These are phyloP conservation scores for Gracilaria domingensis DNA, from an alignment of 23 red algal species.

Conservation along the genomic window DNA sequence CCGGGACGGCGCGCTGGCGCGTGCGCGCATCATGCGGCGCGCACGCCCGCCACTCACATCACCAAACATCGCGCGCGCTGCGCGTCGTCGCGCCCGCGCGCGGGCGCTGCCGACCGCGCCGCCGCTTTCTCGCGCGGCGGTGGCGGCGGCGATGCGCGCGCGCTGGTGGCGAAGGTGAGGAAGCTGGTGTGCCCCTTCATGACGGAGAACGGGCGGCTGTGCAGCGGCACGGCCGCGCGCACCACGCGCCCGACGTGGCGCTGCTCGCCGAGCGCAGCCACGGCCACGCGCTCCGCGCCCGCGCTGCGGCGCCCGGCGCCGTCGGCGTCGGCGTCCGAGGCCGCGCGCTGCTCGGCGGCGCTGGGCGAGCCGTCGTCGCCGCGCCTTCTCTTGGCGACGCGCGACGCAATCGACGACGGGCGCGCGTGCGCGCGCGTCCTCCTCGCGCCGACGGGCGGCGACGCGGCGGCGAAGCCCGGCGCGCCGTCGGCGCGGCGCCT, in stretches of 20 bases:
- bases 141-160: background rate
- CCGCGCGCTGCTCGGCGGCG: background rate
- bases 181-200: slow-evolving; percentile 92
- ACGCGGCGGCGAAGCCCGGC: slow-evolving; percentile 43
- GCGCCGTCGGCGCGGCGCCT: slow-evolving; percentile 14
- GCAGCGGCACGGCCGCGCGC: slow-evolving; percentile 18
- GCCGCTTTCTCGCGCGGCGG: background rate
- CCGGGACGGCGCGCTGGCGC: too few relatives aligned
- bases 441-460: slow-evolving; percentile 8
- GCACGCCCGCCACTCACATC: background rate
- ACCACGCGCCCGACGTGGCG: slow-evolving; percentile 55
- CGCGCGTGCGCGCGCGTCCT: background rate
- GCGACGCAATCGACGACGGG: background rate
- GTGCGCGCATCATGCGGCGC: too few relatives aligned
- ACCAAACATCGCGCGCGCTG: background rate
- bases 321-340: background rate
- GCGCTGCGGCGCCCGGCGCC: too few relatives aligned
- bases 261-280: background rate
- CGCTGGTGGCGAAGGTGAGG: slow-evolving; percentile 75
- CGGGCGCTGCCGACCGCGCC: background rate
- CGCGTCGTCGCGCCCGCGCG: background rate
- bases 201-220: slow-evolving; percentile 29
- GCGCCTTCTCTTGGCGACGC: slow-evolving; percentile 5
- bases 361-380: background rate
- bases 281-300: slow-evolving; percentile 44